Conservation (phyloP, 305 asterid species). For the Fraxinus greggii region DNA sequence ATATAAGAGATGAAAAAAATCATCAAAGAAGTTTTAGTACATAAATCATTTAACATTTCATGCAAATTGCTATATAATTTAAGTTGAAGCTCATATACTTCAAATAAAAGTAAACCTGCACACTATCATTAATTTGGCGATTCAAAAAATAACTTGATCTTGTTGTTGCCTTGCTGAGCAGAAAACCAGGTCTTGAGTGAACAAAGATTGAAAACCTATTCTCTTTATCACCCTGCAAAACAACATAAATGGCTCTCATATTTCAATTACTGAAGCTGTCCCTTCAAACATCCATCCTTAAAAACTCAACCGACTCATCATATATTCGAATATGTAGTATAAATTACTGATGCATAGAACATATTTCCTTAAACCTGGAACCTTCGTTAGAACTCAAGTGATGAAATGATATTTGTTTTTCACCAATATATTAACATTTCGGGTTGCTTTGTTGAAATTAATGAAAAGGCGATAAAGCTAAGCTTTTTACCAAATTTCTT, state of each 20-base stretch:
- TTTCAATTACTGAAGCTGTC: background rate
- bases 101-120: slow-evolving; percentile 64
- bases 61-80: background rate
- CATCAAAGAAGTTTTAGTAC: background rate
- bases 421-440: background rate
- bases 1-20: background rate
- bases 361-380: background rate
- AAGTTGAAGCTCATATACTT: slow-evolving; percentile 5
- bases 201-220: slow-evolving; percentile 75
- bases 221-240: slow-evolving; percentile 71
- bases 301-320: background rate
- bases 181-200: slow-evolving; percentile 93
- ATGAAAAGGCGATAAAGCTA: background rate
- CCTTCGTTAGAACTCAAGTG: background rate
- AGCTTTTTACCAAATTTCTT: background rate
- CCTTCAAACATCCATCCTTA: background rate
- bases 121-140: slow-evolving; percentile 81
- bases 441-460: background rate
- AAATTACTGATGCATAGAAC: background rate
- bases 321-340: background rate
- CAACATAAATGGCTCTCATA: slow-evolving; percentile 19
- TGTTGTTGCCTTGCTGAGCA: slow-evolving; percentile 67
- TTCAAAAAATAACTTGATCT: slow-evolving; percentile 69
- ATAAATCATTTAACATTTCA: slow-evolving; percentile 2
- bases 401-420: background rate